Evolutionary conservation across 139 green algal genomes (phyloP), one percentile per base, ranked within the genome.

Genomic region (Nannochloris sp.): DNA sequence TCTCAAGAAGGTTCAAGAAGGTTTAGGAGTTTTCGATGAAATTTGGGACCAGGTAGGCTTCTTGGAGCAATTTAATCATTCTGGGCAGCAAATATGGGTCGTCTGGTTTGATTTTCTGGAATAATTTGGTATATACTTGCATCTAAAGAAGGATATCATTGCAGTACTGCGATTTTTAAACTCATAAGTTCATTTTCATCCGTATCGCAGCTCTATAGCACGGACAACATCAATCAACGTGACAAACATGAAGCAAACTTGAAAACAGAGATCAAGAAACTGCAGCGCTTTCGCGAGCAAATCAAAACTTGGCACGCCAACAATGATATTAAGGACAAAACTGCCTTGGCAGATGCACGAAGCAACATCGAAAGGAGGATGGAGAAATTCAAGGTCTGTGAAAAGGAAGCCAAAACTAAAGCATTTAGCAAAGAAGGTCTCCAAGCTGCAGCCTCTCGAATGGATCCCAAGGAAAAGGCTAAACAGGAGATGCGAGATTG

Each of bases 181-280:
- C n/a, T n/a, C n/a, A n/a, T n/a, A n/a, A n/a, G n/a, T n/a, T n/a
- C n/a, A n/a, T n/a, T n/a, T n/a, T n/a, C n/a, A n/a, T n/a, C n/a
- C n/a, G n/a, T n/a, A n/a, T n/a, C n/a, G 23, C 85, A 97, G 87
- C 83, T 96, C 31, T 86, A 97, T 48, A 89, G 91, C 37, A 88
- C 81, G 6, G 93, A 99, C 23, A 95, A 92, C 64, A 54, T 63
- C 25, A 93, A 92, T 61, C 85, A 95, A 61, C 91, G 90, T 60
- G 94, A 99, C 57, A 99, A 98, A 81, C 88, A 93, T 42, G 95
- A 99, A 65, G 86, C 80, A 13, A 93, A 99, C 48, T 70, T 99
- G 24, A 99, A 99, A 80, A 97, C 96, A 64, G 92, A 99, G 74
- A 97, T 99, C 24, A 99, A 99, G 76, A 99, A 99, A 81, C 85